Evolutionary conservation across 148 eudicot genomes (phyloP).

Genomic region (Agrostemma githago): DNA sequence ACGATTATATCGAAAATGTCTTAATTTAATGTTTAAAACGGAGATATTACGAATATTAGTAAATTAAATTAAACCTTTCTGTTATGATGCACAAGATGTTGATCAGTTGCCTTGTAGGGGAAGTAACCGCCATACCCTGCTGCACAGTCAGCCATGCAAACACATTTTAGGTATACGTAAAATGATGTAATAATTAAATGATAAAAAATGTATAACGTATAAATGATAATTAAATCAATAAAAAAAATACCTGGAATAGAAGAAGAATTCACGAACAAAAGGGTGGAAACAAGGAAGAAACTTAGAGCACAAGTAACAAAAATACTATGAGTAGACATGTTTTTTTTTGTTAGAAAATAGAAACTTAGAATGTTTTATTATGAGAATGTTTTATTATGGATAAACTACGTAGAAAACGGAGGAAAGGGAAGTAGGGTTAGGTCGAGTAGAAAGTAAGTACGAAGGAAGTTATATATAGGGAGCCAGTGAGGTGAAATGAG

Average conservation of each 20-base stretch:
- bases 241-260: slow-evolving; percentile 3
- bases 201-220: background rate
- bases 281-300: background rate
- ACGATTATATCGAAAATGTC: no score
- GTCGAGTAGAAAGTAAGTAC: no score
- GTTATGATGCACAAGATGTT: background rate
- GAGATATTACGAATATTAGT: background rate
- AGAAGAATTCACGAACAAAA: background rate
- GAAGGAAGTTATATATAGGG: no score
- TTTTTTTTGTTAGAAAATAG: background rate
- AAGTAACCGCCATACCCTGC: slow-evolving; percentile 16
- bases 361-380: background rate
- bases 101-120: slow-evolving; percentile 8
- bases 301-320: background rate
- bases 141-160: slow-evolving; percentile 16
- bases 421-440: no score
- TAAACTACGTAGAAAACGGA: background rate
- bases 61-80: slow-evolving; percentile 13
- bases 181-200: background rate
- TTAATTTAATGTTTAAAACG: no score
- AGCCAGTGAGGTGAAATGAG: no score
- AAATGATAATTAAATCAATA: background rate
- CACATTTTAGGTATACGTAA: background rate
- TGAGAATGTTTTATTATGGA: no score
- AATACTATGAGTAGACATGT: background rate